Evolutionary conservation across 495 filamentous ascomycete species (phyloP).

Genomic region (Neurospora sp.): DNA sequence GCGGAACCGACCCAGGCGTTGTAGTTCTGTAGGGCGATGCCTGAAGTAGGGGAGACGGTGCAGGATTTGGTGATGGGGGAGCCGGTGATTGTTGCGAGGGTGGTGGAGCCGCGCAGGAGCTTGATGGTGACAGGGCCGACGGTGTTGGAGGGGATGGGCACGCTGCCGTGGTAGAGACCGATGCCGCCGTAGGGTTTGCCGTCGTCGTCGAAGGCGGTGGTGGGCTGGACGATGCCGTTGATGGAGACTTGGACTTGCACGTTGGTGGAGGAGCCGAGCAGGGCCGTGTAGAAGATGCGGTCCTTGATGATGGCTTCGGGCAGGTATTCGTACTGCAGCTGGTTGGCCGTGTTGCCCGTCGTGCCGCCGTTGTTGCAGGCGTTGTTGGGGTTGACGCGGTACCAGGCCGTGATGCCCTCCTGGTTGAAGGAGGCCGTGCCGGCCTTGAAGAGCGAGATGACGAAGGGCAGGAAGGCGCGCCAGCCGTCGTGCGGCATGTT

Average conservation of each 20-base stretch:
- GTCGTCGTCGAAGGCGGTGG: conserved; percentile 17
- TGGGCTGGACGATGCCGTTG: conserved; percentile 3
- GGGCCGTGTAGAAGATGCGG: not conserved
- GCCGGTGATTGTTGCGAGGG: not conserved
- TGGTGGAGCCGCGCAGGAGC: conserved; percentile 11
- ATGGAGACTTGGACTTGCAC: conserved; percentile 5
- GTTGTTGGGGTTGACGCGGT: conserved; percentile 34
- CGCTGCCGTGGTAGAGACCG: conserved; percentile 39
- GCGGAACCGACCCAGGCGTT: conserved; percentile 5
- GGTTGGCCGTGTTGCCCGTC: conserved; percentile 2
- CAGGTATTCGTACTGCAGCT: conserved; percentile 1
- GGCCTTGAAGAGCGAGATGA: conserved; percentile 48
- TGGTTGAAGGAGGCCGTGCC: conserved; percentile 10
- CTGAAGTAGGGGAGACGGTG: not conserved
- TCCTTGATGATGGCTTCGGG: not conserved
- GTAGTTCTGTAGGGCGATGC: not conserved
- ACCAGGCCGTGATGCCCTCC: conserved; percentile 48
- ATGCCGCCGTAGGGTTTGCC: conserved; percentile 15
- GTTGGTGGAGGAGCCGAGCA: not conserved
- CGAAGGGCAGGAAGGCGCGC: conserved; percentile 45
- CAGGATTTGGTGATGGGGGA: conserved; percentile 1
- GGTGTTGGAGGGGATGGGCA: conserved; percentile 24
- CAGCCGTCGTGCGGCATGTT: conserved; percentile 45
- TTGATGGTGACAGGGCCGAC: conserved; percentile 16
- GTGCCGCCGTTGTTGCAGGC: conserved; percentile 20